Conservation (phyloP, 306 rosid species). For the Fagus sylvatica region DNA sequence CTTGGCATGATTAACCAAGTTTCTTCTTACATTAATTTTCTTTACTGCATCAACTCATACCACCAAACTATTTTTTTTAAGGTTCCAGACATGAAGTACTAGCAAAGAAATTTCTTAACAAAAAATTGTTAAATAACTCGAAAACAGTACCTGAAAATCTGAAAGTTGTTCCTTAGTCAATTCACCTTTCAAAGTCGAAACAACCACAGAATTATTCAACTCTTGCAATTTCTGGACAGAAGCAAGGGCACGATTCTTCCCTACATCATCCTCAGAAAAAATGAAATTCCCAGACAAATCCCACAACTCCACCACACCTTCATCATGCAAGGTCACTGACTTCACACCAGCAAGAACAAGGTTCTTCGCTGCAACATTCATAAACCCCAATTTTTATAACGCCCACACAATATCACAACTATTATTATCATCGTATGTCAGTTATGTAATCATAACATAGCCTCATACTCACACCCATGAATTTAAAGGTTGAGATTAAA, state of each 20-base stretch:
- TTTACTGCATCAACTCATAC: background rate
- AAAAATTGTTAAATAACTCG: background rate
- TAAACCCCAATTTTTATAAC: no score
- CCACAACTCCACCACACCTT: conserved; percentile 75
- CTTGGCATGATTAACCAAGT: background rate
- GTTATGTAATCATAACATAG: background rate
- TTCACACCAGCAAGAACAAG: conserved; percentile 92
- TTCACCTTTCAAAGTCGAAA: conserved; percentile 49
- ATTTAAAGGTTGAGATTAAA: no score
- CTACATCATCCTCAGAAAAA: conserved; percentile 65
- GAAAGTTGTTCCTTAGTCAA: conserved; percentile 71
- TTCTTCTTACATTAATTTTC: background rate
- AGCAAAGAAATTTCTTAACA: background rate
- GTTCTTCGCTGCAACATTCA: conserved; percentile 74
- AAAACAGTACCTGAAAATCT: conserved; percentile 55
- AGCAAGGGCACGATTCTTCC: conserved; percentile 75
- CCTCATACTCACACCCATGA: background rate
- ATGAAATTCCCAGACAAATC: conserved; percentile 78
- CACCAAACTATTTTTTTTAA: background rate
- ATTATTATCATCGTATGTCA: no score
- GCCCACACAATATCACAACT: no score
- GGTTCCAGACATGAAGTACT: no score
- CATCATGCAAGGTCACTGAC: conserved; percentile 89
- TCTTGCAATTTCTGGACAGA: conserved; percentile 88
- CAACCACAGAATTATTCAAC: conserved; percentile 80